Evolutionary conservation across 805 yeast genomes (phyloP).

Genomic region (Candida multigemmis): DNA sequence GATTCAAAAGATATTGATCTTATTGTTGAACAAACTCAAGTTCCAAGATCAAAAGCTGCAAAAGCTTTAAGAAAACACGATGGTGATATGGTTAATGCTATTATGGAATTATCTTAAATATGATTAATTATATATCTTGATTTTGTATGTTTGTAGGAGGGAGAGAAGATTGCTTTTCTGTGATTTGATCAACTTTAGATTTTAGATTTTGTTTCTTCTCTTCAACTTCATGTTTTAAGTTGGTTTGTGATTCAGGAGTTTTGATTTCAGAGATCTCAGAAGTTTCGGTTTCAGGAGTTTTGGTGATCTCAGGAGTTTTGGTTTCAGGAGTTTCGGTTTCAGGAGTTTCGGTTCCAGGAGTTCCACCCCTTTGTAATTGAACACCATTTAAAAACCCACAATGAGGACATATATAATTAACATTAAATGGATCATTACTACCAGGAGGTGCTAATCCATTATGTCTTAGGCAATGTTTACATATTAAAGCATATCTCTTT

Average conservation of each 20-base stretch:
- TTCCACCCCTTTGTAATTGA: too few relatives aligned
- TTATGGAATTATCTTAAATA: conserved; percentile 61
- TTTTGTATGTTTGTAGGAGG: neutral
- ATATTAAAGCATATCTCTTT: conserved; percentile 62
- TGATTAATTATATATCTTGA: neutral
- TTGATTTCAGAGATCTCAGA: too few relatives aligned
- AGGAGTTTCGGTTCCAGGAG: too few relatives aligned
- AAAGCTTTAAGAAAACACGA: conserved; percentile 83
- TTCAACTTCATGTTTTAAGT: too few relatives aligned
- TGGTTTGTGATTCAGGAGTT: too few relatives aligned
- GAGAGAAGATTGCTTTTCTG: too few relatives aligned
- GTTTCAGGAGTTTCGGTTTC: too few relatives aligned
- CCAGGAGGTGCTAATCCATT: conserved; percentile 81
- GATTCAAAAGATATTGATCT: conserved; percentile 75
- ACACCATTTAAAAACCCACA: conserved; percentile 43
- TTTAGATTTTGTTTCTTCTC: neutral
- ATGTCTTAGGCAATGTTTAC: conserved; percentile 55
- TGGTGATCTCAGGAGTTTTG: too few relatives aligned
- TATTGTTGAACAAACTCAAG: conserved; percentile 86
- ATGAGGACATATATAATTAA: conserved; percentile 54
- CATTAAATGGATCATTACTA: conserved; percentile 33
- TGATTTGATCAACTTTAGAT: neutral
- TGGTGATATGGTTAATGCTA: conserved; percentile 93
- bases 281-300: too few relatives aligned
- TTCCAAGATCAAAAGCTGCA: conserved; percentile 81